phyloP scores from a whole-genome alignment of 106 monocot species.

The Iris macrosiphon region DNA sequence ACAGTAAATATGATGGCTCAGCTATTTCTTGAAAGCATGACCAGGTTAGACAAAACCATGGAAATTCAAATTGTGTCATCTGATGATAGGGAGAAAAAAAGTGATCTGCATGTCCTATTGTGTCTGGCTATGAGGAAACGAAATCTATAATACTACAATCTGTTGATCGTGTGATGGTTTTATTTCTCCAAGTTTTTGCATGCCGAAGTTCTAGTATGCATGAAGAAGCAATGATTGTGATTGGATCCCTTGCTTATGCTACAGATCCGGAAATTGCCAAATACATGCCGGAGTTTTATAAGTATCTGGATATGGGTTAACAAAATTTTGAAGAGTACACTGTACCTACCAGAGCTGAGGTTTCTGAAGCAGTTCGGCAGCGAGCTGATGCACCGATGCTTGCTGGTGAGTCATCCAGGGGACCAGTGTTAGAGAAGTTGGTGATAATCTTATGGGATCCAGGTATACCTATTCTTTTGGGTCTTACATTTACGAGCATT shows the following conservation, averaged over 20 bases:
- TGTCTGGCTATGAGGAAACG: conserved; percentile 12
- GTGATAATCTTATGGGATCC: too few relatives aligned
- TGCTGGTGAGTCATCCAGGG: too few relatives aligned
- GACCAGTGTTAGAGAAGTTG: too few relatives aligned
- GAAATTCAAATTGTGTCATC: conserved; percentile 13
- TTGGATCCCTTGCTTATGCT: conserved; percentile 22
- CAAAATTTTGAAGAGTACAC: conserved; percentile 25
- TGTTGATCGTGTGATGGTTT: conserved; percentile 19
- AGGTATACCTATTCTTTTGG: too few relatives aligned
- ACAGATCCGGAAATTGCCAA: conserved; percentile 15
- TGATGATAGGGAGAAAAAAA: conserved; percentile 26
- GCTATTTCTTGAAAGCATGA: conserved; percentile 16
- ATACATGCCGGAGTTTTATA: conserved; percentile 18
- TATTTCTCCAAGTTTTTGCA: conserved; percentile 21
- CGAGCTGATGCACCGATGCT: too few relatives aligned
- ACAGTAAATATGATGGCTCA: conserved; percentile 8
- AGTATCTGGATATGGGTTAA: conserved; percentile 21
- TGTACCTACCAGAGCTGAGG: too few relatives aligned
- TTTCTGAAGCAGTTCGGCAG: too few relatives aligned
- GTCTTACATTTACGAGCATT: too few relatives aligned
- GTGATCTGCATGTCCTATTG: conserved; percentile 17
- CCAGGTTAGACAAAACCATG: conserved; percentile 6
- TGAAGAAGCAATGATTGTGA: conserved; percentile 29
- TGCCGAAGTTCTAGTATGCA: conserved; percentile 19
- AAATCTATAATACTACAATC: conserved; percentile 17